Evolutionary conservation across 2,329 filamentous ascomycete genomes (phyloP), one percentile per base, ranked within the genome.

Genomic region (Aspergillus awamori): DNA sequence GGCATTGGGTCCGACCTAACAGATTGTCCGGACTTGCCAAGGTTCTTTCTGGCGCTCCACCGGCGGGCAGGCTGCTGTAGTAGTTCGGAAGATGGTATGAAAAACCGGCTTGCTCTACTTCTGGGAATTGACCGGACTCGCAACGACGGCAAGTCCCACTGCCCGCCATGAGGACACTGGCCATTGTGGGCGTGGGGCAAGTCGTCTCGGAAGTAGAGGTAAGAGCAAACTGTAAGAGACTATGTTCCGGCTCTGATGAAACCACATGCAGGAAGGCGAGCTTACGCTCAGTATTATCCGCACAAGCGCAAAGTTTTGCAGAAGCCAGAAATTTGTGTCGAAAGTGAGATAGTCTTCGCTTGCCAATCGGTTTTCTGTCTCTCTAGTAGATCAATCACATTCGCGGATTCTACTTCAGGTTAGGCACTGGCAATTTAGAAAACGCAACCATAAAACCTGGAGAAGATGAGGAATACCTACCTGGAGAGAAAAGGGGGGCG

Each of bases 401-500:
- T 26, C 20, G 45, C 36, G 26, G 28, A 10, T 24, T 13, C 20
- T 17, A 24, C 33, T 39, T 24, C 45, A 43, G 15, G 13, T 58
- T 43, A 28, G 26, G 20, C 56, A 13, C 39, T 30, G 26, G 26
- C n/a, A 3, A 17, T n/a, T 17, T 20, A 17, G 6, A 51, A 30
- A 20, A 45, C 6, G 8, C 17, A 57, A 24, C 8, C 43, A 33
- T 22, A 24, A 43, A 55, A 17, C 22, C 15, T 45, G 30, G 10
- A 22, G 10, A 52, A n/a, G 30, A 39, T 33, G 28, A 11, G 17
- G 30, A 38, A 13, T 15, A 48, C n/a, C 20, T 24, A 5, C 26
- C 30, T 36, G 13, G 30, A 59, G 57, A 48, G 20, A 57, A 53
- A 43, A 38, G 47, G 48, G 13, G 43, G 41, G 39, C 38, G 22